phyloP scores from a whole-genome alignment of 169 alveolate genomes.

The Theileria orientalis region DNA sequence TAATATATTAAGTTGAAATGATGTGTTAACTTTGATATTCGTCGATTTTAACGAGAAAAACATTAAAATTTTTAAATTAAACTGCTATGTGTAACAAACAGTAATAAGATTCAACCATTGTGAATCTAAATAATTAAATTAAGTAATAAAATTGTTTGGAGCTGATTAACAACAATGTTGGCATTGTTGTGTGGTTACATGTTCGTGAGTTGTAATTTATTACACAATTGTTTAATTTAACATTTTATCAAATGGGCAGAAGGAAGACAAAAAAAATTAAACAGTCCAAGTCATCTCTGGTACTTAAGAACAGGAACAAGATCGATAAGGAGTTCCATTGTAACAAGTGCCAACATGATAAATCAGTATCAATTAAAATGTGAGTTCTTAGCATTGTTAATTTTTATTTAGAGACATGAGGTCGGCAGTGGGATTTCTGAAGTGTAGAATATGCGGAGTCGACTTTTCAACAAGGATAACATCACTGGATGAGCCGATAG shows the following conservation, averaged over 20 bases:
- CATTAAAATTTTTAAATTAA: not conserved
- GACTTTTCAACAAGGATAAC: slow-evolving; percentile 77
- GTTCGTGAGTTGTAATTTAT: too few relatives aligned
- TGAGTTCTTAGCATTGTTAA: slow-evolving; percentile 35
- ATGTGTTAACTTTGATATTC: not conserved
- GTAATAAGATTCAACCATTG: too few relatives aligned
- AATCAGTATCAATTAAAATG: slow-evolving; percentile 88
- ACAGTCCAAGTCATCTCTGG: slow-evolving; percentile 42
- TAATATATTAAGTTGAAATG: not conserved
- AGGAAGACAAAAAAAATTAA: slow-evolving; percentile 57
- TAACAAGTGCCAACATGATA: slow-evolving; percentile 90
- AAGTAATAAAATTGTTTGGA: too few relatives aligned
- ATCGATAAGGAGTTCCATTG: slow-evolving; percentile 91
- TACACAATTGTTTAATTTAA: too few relatives aligned
- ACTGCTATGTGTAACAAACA: not conserved
- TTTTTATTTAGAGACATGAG: not conserved
- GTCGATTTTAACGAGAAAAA: not conserved
- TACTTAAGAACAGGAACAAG: slow-evolving; percentile 69
- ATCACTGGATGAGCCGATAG: slow-evolving; percentile 84
- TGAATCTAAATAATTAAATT: too few relatives aligned
- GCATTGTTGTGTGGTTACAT: too few relatives aligned
- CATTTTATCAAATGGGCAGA: slow-evolving; percentile 48
- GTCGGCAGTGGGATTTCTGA: slow-evolving; percentile 56
- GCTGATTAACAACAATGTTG: too few relatives aligned
- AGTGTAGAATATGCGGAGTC: slow-evolving; percentile 87